A percentile compares a stretch with the other conserved stretches of the same genome.
Evolutionary conservation across 2,329 filamentous ascomycete species (phyloP).

Genomic region (Hymenoscyphus repandus): DNA sequence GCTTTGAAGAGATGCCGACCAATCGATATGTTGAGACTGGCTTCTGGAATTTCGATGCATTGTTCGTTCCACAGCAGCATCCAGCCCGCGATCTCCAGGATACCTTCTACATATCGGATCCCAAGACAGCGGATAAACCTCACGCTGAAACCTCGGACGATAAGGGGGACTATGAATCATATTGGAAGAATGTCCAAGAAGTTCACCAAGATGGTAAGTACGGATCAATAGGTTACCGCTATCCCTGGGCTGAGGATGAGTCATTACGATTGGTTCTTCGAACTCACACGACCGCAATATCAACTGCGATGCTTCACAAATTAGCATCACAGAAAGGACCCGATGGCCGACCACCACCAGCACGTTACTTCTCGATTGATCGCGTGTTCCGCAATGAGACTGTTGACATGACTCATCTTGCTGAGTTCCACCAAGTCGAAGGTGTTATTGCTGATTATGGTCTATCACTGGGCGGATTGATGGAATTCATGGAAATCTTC

Average conservation of each 20-base stretch:
- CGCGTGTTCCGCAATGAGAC: slow-evolving; percentile 97
- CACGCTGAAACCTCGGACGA: slow-evolving; percentile 49
- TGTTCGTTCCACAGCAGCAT: slow-evolving; percentile 96
- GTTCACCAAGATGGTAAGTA: slow-evolving; percentile 91
- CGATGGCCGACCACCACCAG: slow-evolving; percentile 57
- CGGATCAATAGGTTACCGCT: slow-evolving; percentile 93
- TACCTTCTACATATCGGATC: slow-evolving; percentile 97
- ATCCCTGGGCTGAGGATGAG: slow-evolving; percentile 87
- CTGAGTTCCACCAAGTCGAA: slow-evolving; percentile 98
- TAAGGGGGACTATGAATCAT: slow-evolving; percentile 69
- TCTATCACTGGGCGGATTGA: slow-evolving; percentile 84
- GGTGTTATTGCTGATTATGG: slow-evolving; percentile 97
- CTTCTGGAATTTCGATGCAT: slow-evolving; percentile 98
- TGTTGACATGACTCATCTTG: slow-evolving; percentile 92
- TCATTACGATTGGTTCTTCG: slow-evolving; percentile 81
- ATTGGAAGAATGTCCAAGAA: slow-evolving; percentile 81
- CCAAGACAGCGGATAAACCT: slow-evolving; percentile 66
- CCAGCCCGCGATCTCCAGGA: slow-evolving; percentile 96
- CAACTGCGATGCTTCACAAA: slow-evolving; percentile 84
- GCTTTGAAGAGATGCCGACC: slow-evolving; percentile 97
- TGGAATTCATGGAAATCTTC: slow-evolving; percentile 93
- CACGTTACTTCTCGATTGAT: slow-evolving; percentile 98
- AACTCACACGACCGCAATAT: slow-evolving; percentile 93
- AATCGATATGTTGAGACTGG: slow-evolving; percentile 90
- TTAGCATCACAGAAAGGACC: slow-evolving; percentile 78